Conservation (phyloP, 352 stramenopile species). For the Globisporangium okanoganense region DNA sequence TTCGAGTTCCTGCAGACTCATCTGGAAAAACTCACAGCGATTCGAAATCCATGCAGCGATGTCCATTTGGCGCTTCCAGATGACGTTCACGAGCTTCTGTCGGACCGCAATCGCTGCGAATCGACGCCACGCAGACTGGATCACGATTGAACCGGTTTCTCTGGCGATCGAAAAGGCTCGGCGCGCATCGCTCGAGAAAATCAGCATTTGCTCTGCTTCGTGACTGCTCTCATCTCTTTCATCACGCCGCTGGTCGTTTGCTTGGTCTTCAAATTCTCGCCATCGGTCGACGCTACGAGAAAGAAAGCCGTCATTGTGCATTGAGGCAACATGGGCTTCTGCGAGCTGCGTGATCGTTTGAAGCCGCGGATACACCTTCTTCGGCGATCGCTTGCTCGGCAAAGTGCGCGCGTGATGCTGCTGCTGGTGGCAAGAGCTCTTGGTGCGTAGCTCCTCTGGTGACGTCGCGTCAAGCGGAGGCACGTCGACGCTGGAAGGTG, state of each 20-base stretch:
- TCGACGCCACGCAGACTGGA: conserved; percentile 45
- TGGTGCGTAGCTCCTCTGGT: neutral
- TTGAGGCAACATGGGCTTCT: conserved; percentile 26
- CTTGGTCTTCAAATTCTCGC: conserved; percentile 19
- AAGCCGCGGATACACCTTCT: conserved; percentile 23
- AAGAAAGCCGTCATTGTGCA: conserved; percentile 45
- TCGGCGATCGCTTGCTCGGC: neutral
- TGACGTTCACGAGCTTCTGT: conserved; percentile 11
- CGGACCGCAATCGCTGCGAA: conserved; percentile 25
- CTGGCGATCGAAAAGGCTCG: conserved; percentile 22
- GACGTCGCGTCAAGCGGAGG: neutral
- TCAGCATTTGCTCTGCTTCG: neutral
- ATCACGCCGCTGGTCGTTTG: neutral
- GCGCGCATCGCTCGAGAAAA: conserved; percentile 18
- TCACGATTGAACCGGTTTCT: conserved; percentile 37
- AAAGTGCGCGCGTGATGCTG: neutral
- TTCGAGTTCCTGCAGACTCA: conserved; percentile 4
- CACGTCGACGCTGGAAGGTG: neutral
- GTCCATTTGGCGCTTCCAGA: conserved; percentile 42
- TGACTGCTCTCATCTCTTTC: neutral
- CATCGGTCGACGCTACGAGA: conserved; percentile 39
- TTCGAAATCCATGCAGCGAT: conserved; percentile 36
- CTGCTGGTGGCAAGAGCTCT: neutral
- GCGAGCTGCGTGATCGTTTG: conserved; percentile 46
- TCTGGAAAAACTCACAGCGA: conserved; percentile 3